A percentile compares a stretch with the other conserved stretches of the same genome.
Conservation (phyloP, 169 alveolate species). For the Plasmodium knowlesi region DNA sequence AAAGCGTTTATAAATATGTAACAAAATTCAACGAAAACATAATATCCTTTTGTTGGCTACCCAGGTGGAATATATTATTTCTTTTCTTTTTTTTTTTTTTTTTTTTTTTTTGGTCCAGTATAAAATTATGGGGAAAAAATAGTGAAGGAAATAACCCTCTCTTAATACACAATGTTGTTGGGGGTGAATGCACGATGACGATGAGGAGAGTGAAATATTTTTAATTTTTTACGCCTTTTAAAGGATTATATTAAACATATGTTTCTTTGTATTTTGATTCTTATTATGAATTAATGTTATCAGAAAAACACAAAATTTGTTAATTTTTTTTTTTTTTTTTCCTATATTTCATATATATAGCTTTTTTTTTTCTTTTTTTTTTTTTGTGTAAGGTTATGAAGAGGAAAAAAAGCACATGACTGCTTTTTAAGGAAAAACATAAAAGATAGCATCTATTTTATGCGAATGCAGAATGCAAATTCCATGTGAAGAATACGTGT, state of each 20-base stretch:
- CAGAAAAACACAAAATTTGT: not conserved
- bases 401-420: not conserved
- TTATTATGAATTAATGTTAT: not conserved
- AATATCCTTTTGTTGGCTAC: not conserved
- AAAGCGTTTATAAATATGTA: not conserved
- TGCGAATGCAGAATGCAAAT: not conserved
- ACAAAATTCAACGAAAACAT: not conserved
- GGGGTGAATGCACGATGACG: not conserved
- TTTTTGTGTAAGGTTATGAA: not conserved
- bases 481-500: not conserved
- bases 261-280: not conserved
- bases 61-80: not conserved
- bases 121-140: not conserved
- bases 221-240: not conserved
- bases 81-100: not conserved
- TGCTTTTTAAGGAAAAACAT: not conserved
- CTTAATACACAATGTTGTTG: not conserved
- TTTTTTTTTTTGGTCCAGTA: not conserved
- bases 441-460: not conserved
- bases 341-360: not conserved
- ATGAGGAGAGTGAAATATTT: not conserved
- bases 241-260: not conserved
- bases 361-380: not conserved
- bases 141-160: not conserved
- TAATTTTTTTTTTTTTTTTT: not conserved